These are phyloP conservation scores for Psophocarpus tetragonolobus DNA, from an alignment of 306 rosid species.

Conservation along the genomic window DNA sequence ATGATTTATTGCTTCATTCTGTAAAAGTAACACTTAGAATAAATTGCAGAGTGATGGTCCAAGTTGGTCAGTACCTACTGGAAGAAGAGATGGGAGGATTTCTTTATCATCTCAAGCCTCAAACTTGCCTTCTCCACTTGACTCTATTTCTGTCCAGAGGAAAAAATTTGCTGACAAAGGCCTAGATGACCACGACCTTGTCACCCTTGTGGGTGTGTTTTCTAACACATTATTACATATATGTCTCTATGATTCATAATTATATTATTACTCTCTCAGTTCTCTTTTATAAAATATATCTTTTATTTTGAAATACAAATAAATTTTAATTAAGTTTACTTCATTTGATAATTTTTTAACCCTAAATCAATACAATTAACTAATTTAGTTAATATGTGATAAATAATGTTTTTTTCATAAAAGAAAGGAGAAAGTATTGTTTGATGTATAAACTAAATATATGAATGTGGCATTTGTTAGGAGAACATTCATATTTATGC, in stretches of 20 bases:
- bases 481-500: no score
- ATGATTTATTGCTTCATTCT: neutral
- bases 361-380: no score
- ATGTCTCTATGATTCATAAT: neutral
- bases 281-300: no score
- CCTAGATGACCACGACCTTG: constrained; percentile 59
- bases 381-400: no score
- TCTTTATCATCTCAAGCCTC: constrained; percentile 53
- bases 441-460: neutral
- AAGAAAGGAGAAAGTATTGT: no score
- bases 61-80: constrained; percentile 65
- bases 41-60: constrained; percentile 64
- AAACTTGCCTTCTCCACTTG: constrained; percentile 71
- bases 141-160: constrained; percentile 49
- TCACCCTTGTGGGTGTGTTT: constrained; percentile 53
- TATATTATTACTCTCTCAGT: no score
- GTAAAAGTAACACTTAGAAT: neutral
- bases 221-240: neutral
- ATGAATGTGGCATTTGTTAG: neutral
- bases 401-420: no score
- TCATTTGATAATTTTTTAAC: no score
- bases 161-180: constrained; percentile 64
- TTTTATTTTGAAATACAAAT: no score
- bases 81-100: constrained; percentile 67
- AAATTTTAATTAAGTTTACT: no score